Conservation (phyloP, 2,329 filamentous ascomycete species). For the Colletotrichum sansevieriae region DNA sequence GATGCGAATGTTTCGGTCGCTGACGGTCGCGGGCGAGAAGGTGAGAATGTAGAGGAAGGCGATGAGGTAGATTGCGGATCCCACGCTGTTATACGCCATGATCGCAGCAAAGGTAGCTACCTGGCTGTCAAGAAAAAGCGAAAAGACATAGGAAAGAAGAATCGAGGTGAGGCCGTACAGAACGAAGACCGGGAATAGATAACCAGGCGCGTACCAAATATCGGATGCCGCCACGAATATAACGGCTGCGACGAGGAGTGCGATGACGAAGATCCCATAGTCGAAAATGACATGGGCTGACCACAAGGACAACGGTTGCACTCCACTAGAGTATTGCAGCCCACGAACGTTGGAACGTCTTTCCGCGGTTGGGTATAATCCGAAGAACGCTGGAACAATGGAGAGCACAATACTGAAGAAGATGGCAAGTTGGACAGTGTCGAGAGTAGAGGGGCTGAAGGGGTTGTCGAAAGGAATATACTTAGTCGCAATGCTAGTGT, state of each 20-base stretch:
- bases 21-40: conserved; percentile 62
- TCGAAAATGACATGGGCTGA: conserved; percentile 85
- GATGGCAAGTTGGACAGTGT: conserved; percentile 82
- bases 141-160: conserved; percentile 83
- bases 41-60: conserved; percentile 72
- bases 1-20: conserved; percentile 74
- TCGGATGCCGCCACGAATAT: conserved; percentile 75
- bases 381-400: conserved; percentile 87
- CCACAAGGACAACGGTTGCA: conserved; percentile 86
- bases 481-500: conserved; percentile 76
- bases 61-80: conserved; percentile 80
- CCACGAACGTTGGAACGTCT: conserved; percentile 83
- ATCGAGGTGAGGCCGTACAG: conserved; percentile 81
- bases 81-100: conserved; percentile 79
- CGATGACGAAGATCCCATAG: conserved; percentile 77
- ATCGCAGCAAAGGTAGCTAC: conserved; percentile 87
- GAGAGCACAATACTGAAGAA: conserved; percentile 86
- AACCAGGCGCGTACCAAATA: conserved; percentile 83
- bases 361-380: conserved; percentile 88
- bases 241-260: conserved; percentile 75
- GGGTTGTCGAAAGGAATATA: conserved; percentile 83
- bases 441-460: conserved; percentile 70
- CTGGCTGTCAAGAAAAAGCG: conserved; percentile 82
- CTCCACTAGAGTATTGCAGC: conserved; percentile 92
- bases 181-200: conserved; percentile 78